These are phyloP conservation scores for Cubamyces sp. DNA, from an alignment of 768 basidiomycete species.

Conservation along the genomic window DNA sequence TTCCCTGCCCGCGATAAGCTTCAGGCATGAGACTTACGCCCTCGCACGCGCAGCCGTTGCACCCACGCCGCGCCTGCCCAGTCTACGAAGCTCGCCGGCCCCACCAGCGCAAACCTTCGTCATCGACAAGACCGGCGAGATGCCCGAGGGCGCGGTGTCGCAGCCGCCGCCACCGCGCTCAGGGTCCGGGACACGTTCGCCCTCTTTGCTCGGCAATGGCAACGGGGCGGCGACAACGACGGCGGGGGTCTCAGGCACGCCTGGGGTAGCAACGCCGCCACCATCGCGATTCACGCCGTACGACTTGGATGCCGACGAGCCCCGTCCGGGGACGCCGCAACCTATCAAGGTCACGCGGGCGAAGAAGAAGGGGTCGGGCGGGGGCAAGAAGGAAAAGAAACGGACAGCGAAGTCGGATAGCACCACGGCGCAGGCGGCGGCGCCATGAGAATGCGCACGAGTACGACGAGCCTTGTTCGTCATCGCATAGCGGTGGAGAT, in stretches of 20 bases:
- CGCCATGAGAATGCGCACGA: background rate
- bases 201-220: slow-evolving; percentile 23
- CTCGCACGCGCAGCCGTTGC: slow-evolving; percentile 11
- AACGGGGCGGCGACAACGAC: background rate
- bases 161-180: slow-evolving; percentile 8
- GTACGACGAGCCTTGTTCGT: background rate
- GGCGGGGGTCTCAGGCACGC: slow-evolving; percentile 33
- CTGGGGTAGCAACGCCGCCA: slow-evolving; percentile 41
- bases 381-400: slow-evolving; percentile 63
- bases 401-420: slow-evolving; percentile 44
- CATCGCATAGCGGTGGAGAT: background rate
- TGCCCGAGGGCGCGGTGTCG: slow-evolving; percentile 65
- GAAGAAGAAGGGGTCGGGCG: slow-evolving; percentile 64
- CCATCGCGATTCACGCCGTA: slow-evolving; percentile 54
- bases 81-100: slow-evolving; percentile 27
- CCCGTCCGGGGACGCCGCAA: slow-evolving; percentile 61
- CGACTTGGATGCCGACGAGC: slow-evolving; percentile 52
- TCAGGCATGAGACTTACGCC: slow-evolving; percentile 8
- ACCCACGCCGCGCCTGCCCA: slow-evolving; percentile 28
- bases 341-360: slow-evolving; percentile 76
- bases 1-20: background rate
- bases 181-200: slow-evolving; percentile 19
- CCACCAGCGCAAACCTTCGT: slow-evolving; percentile 51
- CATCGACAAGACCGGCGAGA: slow-evolving; percentile 82
- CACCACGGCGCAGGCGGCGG: slow-evolving; percentile 2